Evolutionary conservation across 1,284 basidiomycete species (phyloP).

Genomic region (Laetiporus sulphureus): DNA sequence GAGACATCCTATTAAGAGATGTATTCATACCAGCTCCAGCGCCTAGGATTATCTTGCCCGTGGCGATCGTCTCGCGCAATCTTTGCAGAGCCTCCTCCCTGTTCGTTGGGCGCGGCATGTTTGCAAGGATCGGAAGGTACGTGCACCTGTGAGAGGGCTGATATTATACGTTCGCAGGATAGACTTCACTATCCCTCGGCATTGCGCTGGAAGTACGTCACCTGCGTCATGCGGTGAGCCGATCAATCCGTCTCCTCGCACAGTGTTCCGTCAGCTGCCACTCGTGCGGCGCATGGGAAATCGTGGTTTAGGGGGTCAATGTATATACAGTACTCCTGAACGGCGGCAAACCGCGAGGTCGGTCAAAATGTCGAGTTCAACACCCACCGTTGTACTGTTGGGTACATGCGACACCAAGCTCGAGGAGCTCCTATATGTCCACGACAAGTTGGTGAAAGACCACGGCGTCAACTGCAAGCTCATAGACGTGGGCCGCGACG

Average conservation of each 20-base stretch:
- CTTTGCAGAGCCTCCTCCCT: conserved; percentile 14
- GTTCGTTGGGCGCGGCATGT: conserved; percentile 15
- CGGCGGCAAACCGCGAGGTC: too few relatives aligned
- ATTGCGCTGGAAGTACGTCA: too few relatives aligned
- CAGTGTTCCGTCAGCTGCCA: neutral
- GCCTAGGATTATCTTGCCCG: conserved; percentile 15
- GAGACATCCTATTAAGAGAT: too few relatives aligned
- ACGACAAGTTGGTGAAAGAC: conserved; percentile 7
- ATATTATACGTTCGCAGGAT: too few relatives aligned
- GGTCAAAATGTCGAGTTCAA: conserved; percentile 2
- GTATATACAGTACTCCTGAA: too few relatives aligned
- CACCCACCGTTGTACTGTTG: conserved; percentile 13
- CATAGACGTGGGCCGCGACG: conserved; percentile 17
- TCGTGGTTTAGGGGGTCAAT: too few relatives aligned
- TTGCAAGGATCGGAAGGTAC: neutral
- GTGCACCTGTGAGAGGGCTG: too few relatives aligned
- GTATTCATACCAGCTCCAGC: conserved; percentile 16
- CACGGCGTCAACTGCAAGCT: conserved; percentile 15
- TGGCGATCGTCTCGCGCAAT: conserved; percentile 14
- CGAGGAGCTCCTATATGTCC: conserved; percentile 19
- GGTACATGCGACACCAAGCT: conserved; percentile 22
- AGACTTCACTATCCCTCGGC: too few relatives aligned
- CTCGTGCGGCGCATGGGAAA: neutral
- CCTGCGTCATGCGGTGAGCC: neutral
- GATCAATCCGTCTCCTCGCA: neutral